Conservation (phyloP, 805 yeast species). For the Candida wancherniae region DNA sequence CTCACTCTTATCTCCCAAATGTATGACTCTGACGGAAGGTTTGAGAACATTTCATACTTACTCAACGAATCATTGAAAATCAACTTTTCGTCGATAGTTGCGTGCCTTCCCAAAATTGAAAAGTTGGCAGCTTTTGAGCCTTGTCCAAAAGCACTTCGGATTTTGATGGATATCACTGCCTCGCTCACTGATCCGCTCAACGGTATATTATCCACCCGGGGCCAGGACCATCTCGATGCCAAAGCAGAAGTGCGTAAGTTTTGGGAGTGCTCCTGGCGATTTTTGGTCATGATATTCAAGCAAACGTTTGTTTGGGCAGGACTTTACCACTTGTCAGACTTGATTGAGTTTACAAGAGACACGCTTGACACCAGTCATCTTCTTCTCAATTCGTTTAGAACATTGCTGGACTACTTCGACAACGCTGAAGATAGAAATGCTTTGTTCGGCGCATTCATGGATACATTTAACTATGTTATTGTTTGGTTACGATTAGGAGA, state of each 20-base stretch:
- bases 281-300: conserved; percentile 61
- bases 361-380: conserved; percentile 60
- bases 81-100: conserved; percentile 47
- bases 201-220: conserved; percentile 42
- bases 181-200: conserved; percentile 61
- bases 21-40: conserved; percentile 68
- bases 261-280: conserved; percentile 74
- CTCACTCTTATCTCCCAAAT: conserved; percentile 69
- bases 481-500: conserved; percentile 85
- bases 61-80: conserved; percentile 41
- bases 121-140: conserved; percentile 57
- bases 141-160: conserved; percentile 67
- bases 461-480: conserved; percentile 63
- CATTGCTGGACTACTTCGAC: conserved; percentile 22
- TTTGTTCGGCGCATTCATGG: conserved; percentile 50
- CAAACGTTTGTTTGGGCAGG: conserved; percentile 76
- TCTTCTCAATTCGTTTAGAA: conserved; percentile 60
- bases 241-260: conserved; percentile 31
- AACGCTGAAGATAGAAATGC: conserved; percentile 10
- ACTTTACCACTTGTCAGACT: conserved; percentile 46
- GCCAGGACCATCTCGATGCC: conserved; percentile 3
- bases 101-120: conserved; percentile 42
- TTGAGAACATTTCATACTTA: conserved; percentile 63
- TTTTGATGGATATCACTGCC: conserved; percentile 66
- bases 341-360: conserved; percentile 82